phyloP scores from a whole-genome alignment of 1,284 basidiomycete species.

The Peniophora sp. region DNA sequence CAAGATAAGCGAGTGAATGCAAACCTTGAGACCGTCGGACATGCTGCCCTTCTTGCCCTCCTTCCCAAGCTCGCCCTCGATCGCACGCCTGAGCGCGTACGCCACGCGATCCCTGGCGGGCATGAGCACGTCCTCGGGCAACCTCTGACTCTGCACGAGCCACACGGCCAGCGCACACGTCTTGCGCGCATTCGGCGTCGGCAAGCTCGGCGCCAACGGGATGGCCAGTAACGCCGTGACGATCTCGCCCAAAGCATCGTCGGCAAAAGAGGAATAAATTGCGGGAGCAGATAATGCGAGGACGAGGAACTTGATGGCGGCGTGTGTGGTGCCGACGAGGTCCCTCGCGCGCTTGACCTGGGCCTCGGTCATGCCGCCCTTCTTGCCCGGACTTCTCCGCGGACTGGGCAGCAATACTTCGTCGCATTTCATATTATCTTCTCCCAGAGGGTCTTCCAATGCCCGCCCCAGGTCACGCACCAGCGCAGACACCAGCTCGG shows the following conservation, averaged over 20 bases:
- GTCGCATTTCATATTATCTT: conserved; percentile 15
- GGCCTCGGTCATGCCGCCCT: conserved; percentile 62
- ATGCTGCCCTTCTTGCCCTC: conserved; percentile 78
- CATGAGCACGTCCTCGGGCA: conserved; percentile 50
- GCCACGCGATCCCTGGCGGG: conserved; percentile 58
- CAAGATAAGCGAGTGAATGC: conserved; percentile 9
- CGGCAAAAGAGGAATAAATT: conserved; percentile 34
- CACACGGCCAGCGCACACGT: conserved; percentile 70
- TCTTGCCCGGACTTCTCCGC: conserved; percentile 44
- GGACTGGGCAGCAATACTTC: conserved; percentile 35
- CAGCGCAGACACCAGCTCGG: conserved; percentile 43
- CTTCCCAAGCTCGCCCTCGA: conserved; percentile 75
- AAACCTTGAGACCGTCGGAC: conserved; percentile 66
- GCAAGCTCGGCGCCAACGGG: conserved; percentile 55
- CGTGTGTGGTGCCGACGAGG: conserved; percentile 60
- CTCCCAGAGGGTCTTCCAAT: conserved; percentile 43
- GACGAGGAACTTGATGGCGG: conserved; percentile 56
- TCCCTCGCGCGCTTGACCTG: conserved; percentile 73
- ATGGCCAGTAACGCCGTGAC: conserved; percentile 60
- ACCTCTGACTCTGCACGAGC: conserved; percentile 60
- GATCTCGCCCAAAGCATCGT: conserved; percentile 47
- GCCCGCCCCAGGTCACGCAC: conserved; percentile 58
- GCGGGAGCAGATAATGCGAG: conserved; percentile 52
- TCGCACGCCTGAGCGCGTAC: conserved; percentile 62
- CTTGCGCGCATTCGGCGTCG: conserved; percentile 76